A percentile compares a stretch with the other conserved stretches of the same genome.
These are phyloP conservation scores for Sordaria brevicollis DNA, from an alignment of 495 filamentous ascomycete species.

Conservation along the genomic window DNA sequence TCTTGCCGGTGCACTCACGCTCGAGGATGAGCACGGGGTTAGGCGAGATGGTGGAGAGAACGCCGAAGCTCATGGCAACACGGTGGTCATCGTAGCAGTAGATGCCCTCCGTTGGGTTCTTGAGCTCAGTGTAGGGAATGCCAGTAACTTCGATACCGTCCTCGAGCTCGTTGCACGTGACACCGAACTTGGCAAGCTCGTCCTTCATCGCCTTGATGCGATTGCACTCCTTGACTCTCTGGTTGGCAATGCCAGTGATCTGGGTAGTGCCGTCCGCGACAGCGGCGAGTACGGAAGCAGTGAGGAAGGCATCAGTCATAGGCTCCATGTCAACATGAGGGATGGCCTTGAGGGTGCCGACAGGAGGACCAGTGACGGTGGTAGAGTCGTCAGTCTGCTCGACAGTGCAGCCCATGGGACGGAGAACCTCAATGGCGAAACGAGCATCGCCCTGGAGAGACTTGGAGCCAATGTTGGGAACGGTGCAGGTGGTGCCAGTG, in stretches of 20 bases:
- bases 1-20: constrained; percentile 90
- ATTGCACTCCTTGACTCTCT: constrained; percentile 97
- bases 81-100: constrained; percentile 97
- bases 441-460: constrained; percentile 93
- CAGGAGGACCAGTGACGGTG: constrained; percentile 80
- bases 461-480: constrained; percentile 87
- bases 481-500: constrained; percentile 85
- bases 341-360: constrained; percentile 59
- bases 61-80: constrained; percentile 95
- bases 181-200: constrained; percentile 91
- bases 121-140: constrained; percentile 48
- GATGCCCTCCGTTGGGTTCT: constrained; percentile 54
- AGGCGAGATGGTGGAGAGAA: constrained; percentile 71
- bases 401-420: constrained; percentile 89
- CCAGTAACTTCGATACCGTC: constrained; percentile 86
- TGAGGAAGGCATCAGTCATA: constrained; percentile 98
- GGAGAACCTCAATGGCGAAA: constrained; percentile 84
- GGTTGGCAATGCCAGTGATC: constrained; percentile 96
- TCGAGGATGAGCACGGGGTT: constrained; percentile 70
- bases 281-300: constrained; percentile 85
- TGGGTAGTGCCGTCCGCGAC: constrained; percentile 76
- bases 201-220: constrained; percentile 94
- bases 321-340: constrained; percentile 86
- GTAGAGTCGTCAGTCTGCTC: constrained; percentile 77
- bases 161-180: constrained; percentile 74